Evolutionary conservation across 129 eudicot genomes (phyloP).

Genomic region (Helianthus tuberosus): DNA sequence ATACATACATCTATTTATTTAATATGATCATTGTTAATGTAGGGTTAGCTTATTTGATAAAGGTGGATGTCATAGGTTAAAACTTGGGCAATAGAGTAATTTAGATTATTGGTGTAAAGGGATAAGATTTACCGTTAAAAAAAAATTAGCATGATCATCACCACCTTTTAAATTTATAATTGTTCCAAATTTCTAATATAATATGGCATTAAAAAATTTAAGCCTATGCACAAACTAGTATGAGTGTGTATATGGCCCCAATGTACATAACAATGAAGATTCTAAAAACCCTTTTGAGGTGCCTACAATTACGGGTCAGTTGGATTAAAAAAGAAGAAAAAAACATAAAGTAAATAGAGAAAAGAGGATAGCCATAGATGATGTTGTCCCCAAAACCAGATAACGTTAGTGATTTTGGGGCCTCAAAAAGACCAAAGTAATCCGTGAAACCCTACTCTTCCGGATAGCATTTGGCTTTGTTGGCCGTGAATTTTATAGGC

Average conservation of each 20-base stretch:
- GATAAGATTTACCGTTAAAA: too few species aligned
- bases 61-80: too few species aligned
- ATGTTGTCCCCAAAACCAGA: constrained; percentile 34
- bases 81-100: too few species aligned
- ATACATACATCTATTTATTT: not conserved
- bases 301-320: constrained; percentile 25
- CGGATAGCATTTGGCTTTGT: constrained; percentile 35
- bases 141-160: not conserved
- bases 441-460: constrained; percentile 41
- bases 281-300: constrained; percentile 17
- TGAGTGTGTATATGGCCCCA: not conserved
- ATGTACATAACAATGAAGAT: not conserved
- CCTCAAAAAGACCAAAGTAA: constrained; percentile 37
- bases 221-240: not conserved
- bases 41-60: too few species aligned
- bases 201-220: not conserved
- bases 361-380: constrained; percentile 20
- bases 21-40: not conserved
- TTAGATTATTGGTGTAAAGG: too few species aligned
- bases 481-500: constrained; percentile 40
- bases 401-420: constrained; percentile 33
- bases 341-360: constrained; percentile 23
- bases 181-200: not conserved
- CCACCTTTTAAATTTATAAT: not conserved
- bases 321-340: constrained; percentile 23